These are phyloP conservation scores for Fomitopsis pulvina DNA, from an alignment of 768 basidiomycete genomes.

Conservation along the genomic window DNA sequence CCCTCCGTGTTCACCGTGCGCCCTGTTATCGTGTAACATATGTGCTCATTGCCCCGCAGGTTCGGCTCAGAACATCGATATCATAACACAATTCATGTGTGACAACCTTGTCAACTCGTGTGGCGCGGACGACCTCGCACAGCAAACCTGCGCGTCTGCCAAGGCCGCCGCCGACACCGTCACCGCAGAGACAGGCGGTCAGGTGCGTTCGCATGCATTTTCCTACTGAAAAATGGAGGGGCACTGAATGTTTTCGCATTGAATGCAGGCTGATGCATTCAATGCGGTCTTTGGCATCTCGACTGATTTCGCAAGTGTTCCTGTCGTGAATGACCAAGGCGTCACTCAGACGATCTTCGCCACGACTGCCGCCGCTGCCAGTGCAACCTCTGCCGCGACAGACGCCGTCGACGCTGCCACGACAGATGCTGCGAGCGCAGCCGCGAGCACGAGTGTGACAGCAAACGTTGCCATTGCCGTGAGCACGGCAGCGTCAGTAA, in stretches of 20 bases:
- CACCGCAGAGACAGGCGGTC: constrained; percentile 34
- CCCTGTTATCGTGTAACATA: too few species aligned
- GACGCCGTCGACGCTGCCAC: background rate
- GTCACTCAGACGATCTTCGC: background rate
- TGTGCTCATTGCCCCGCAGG: background rate
- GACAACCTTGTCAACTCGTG: constrained; percentile 48
- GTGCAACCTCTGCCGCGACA: background rate
- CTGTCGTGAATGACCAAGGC: background rate
- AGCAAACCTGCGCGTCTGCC: constrained; percentile 39
- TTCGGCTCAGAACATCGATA: constrained; percentile 33
- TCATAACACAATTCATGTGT: constrained; percentile 55
- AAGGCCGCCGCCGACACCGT: constrained; percentile 21
- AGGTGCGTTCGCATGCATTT: too few species aligned
- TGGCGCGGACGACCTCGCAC: constrained; percentile 47
- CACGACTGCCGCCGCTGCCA: background rate
- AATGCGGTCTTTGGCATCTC: constrained; percentile 50
- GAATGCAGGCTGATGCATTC: constrained; percentile 61
- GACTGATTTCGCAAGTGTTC: constrained; percentile 39
- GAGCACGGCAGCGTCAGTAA: background rate
- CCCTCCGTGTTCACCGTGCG: constrained; percentile 18
- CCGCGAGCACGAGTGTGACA: background rate
- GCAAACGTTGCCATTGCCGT: background rate
- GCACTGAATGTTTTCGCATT: too few species aligned
- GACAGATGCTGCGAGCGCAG: background rate
- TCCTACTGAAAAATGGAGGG: too few species aligned